Evolutionary conservation across 257 asterid genomes (phyloP).

Genomic region (Datura wrightii): DNA sequence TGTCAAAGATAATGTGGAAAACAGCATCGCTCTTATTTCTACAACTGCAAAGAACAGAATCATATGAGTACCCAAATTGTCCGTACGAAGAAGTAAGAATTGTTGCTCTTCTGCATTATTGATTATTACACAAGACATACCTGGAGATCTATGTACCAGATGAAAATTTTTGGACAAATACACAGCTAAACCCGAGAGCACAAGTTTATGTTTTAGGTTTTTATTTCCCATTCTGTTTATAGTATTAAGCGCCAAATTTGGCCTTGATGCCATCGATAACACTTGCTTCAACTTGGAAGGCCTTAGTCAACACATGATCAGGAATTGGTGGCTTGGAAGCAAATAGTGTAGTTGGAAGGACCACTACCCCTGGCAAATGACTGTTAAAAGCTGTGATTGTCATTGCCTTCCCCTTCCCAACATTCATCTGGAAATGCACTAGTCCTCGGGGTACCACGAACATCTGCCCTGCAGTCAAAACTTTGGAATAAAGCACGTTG

Average conservation of each 20-base stretch:
- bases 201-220: background rate
- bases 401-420: constrained; percentile 54
- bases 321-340: constrained; percentile 59
- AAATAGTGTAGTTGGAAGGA: constrained; percentile 47
- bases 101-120: background rate
- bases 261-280: constrained; percentile 54
- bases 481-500: constrained; percentile 45
- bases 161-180: background rate
- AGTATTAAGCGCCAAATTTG: constrained; percentile 44
- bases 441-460: constrained; percentile 65
- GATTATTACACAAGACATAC: background rate
- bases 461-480: constrained; percentile 53
- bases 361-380: constrained; percentile 56
- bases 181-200: background rate
- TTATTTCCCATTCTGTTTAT: background rate
- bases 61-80: background rate
- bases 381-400: constrained; percentile 64
- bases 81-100: background rate
- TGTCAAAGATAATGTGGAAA: background rate
- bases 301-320: constrained; percentile 54
- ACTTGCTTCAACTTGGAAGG: constrained; percentile 51
- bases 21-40: background rate
- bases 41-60: background rate
- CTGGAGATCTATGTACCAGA: background rate
- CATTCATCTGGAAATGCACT: constrained; percentile 64